phyloP scores from a whole-genome alignment of 371 early-diverging fungal genomes.

The Mucor indicus region DNA sequence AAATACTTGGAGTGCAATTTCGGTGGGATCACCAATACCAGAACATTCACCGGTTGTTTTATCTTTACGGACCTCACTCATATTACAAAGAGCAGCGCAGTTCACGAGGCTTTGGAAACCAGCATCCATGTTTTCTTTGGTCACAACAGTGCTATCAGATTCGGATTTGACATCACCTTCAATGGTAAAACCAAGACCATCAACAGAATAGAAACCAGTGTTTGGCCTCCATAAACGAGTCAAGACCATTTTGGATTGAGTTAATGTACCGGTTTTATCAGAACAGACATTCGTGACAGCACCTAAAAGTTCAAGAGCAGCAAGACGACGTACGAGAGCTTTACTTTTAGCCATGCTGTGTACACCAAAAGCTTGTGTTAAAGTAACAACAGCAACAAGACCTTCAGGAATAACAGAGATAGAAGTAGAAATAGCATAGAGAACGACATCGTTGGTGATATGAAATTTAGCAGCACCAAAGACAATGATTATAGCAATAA shows the following conservation, averaged over 20 bases:
- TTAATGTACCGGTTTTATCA: conserved; percentile 95
- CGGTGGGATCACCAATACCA: conserved; percentile 85
- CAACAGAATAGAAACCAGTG: conserved; percentile 58
- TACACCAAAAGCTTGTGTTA: conserved; percentile 94
- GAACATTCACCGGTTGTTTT: conserved; percentile 60
- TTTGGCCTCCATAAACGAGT: conserved; percentile 71
- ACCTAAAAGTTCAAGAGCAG: conserved; percentile 87
- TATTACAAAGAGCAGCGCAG: conserved; percentile 70
- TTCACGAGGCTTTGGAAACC: conserved; percentile 40
- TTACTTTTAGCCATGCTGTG: conserved; percentile 81
- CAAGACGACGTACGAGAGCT: conserved; percentile 83
- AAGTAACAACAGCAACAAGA: conserved; percentile 83
- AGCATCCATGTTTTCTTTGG: conserved; percentile 28
- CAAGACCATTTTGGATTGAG: conserved; percentile 89
- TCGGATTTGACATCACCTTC: conserved; percentile 37
- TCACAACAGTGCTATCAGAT: conserved; percentile 10
- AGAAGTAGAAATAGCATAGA: conserved; percentile 81
- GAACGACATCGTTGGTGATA: conserved; percentile 60
- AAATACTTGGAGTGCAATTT: conserved; percentile 75
- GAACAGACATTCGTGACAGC: conserved; percentile 92
- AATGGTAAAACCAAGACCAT: conserved; percentile 56
- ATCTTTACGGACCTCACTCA: conserved; percentile 64
- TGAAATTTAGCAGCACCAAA: conserved; percentile 57
- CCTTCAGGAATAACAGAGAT: conserved; percentile 97
- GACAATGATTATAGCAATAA: conserved; percentile 52